Conservation (phyloP, 169 alveolate species). For the Blepharisma undulans region DNA sequence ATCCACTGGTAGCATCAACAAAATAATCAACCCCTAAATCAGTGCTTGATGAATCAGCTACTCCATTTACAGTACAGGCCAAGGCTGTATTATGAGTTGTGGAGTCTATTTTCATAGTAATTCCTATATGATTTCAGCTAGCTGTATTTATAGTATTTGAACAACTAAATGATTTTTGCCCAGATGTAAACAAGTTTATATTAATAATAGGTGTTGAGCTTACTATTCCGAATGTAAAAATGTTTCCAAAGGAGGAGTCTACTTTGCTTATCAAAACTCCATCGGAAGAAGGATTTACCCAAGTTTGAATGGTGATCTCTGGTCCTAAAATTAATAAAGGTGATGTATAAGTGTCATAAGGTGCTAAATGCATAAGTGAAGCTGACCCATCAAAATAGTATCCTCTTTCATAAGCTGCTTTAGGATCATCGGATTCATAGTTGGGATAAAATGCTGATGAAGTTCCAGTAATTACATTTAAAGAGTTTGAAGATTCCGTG, state of each 20-base stretch:
- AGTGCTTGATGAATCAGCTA: not conserved
- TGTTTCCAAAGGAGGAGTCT: not conserved
- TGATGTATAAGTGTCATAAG: not conserved
- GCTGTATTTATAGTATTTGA: not conserved
- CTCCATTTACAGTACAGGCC: not conserved
- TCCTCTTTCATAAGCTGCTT: not conserved
- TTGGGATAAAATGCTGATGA: not conserved
- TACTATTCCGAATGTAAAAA: not conserved
- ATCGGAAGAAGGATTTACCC: conserved; percentile 1
- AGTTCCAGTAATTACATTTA: not conserved
- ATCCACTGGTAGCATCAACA: not conserved
- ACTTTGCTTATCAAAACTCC: not conserved
- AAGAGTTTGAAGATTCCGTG: not conserved
- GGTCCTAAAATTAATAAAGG: conserved; percentile 3
- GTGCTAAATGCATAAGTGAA: not conserved
- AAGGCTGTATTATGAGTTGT: not conserved
- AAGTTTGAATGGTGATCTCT: not conserved
- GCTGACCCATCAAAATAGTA: not conserved
- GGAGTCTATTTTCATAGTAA: not conserved
- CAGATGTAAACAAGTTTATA: not conserved
- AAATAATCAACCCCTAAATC: not conserved
- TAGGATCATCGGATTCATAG: not conserved
- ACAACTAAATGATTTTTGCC: not conserved
- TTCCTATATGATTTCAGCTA: not conserved
- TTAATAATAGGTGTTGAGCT: not conserved